Base-by-base conservation (phyloP, 148 eudicot species). In the Silene latifolia region DNA sequence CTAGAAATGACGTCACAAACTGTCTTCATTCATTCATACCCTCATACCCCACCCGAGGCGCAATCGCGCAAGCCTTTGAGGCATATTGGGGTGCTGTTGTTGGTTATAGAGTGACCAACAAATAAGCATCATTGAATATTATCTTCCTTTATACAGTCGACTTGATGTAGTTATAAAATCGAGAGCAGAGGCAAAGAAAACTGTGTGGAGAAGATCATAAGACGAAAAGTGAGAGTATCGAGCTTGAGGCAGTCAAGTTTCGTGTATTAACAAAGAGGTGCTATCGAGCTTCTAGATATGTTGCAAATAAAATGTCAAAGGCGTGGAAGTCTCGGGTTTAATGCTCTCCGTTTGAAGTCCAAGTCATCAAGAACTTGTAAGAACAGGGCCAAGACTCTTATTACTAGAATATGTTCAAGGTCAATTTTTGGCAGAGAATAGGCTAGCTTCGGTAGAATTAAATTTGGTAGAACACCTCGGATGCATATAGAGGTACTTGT, bases 241-340 rank as follows among this genome's bases (percentile, higher is more conserved):
- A 90, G 99, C 67, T 80, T 83, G 56, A 88, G 96, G 80, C 99
- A 95, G 80, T 96, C 97, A n/a, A 23, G 86, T 87, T 69, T 83
- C 99, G 98, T 73, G 77, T 92, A 42, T 24, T 90, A 70, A 88
- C 92, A n/a, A n/a, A 3, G 86, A 27, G 99, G 99, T 39, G 93
- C 87, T 71, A 83, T 82, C 68, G 77, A 73, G 98, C 94, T 59
- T 76, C 86, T 32, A 69, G 82, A 72, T 95, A 95, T 78, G 82
- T 92, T 67, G 86, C 87, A 53, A 87, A 72, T 62, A 96, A 96
- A 73, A 84, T 92, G 85, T 39, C 57, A 39, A 96, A 92, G 86
- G 97, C 99, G 42, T 90, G 98, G 99, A 88, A 81, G 74, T 96
- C 99, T 47, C 77, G 92, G 86, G 42, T 56, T 20, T 91, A 72